Base-by-base conservation (phyloP, 2,329 filamentous ascomycete species). In the Fusarium sp. region DNA sequence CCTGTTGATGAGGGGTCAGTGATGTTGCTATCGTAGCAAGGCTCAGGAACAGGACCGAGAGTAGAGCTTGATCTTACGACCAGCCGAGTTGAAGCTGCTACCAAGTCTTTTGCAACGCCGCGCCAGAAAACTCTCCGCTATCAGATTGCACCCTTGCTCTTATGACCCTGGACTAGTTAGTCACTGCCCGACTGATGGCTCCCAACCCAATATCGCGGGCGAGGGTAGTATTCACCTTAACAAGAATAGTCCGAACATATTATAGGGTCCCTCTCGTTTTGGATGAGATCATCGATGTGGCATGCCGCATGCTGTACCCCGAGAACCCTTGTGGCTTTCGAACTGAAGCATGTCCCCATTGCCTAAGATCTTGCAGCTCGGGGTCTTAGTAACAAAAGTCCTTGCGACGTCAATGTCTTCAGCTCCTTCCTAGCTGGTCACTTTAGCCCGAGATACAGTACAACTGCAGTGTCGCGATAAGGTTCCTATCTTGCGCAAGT, bases 341-440 rank as follows among this genome's bases (percentile, higher is more conserved):
- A 32, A 25, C 42, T n/a, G 37, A 61, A 16, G 22, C 37, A 40
- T 47, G 46, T 52, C 44, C 45, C 48, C 45, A 49, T 54, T 58
- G 34, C 54, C 49, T 45, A 56, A 44, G 48, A 59, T 64, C 27
- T 49, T 30, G 44, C 29, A 34, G 30, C 57, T 52, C 45, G 9
- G 48, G 11, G 12, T 44, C 25, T 20, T 22, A 29, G 9, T 32
- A 44, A 49, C 70, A 73, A 74, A 71, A 71, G 69, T 69, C 32
- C 71, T 55, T 71, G 16, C 59, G 45, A 48, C 52, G 32, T 51
- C 42, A 30, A 40, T 27, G 42, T 34, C 41, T 63, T 22, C 45
- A 47, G 60, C 67, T 67, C 70, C 72, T 73, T 74, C 67, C 70
- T 67, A 74, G 61, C 65, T 56, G 30, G 67, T 58, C 44, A 62